These are phyloP conservation scores for Nitzschia sp. DNA, from an alignment of 108 stramenopile species.

Conservation along the genomic window DNA sequence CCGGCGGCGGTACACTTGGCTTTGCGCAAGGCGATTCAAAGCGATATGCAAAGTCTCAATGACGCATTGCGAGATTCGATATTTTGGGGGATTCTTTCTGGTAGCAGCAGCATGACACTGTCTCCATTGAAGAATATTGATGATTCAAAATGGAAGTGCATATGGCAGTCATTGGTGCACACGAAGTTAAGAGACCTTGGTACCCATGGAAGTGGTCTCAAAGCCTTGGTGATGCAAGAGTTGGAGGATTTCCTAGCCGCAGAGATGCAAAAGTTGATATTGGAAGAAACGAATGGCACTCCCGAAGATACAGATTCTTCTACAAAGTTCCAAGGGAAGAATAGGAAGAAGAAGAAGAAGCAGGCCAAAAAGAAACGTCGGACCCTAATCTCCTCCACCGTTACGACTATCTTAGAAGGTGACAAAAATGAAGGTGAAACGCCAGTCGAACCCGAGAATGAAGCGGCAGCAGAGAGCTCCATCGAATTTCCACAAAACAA, in stretches of 20 bases:
- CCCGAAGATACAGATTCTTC: conserved; percentile 9
- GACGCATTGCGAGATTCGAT: conserved; percentile 20
- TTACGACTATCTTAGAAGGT: background rate
- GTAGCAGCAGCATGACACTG: no score
- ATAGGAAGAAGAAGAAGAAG: conserved; percentile 41
- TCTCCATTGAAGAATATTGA: background rate
- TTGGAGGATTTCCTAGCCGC: conserved; percentile 33
- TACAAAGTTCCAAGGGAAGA: conserved; percentile 3
- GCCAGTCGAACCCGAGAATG: background rate
- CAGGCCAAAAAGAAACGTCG: conserved; percentile 23
- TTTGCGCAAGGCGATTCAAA: background rate
- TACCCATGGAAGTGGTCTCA: conserved; percentile 2
- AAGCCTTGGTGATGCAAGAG: conserved; percentile 1
- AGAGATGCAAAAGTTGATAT: conserved; percentile 39
- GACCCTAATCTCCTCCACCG: background rate
- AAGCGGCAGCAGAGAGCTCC: background rate
- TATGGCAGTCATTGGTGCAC: conserved; percentile 4
- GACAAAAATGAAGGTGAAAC: background rate
- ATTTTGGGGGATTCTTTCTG: background rate
- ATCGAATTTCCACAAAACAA: conserved; percentile 35
- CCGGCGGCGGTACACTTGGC: background rate
- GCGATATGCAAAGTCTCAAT: background rate
- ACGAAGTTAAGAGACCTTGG: conserved; percentile 22
- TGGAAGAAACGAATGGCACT: conserved; percentile 5
- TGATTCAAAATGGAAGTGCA: background rate